Base-by-base conservation (phyloP, 306 rosid species). In the Corylus avellana region DNA sequence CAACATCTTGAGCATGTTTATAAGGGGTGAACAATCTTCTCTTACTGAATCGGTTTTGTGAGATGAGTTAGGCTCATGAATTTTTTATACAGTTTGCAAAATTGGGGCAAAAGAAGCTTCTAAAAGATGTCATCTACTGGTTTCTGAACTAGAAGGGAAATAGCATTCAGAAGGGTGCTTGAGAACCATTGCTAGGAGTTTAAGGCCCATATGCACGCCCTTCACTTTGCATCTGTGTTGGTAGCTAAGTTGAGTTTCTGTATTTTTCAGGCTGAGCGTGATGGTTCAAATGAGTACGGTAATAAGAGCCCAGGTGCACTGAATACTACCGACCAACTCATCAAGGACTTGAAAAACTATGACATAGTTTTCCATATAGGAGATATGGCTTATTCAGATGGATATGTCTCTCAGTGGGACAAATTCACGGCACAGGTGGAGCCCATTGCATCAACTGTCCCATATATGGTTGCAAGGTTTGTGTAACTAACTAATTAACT, bases 401-500 rank as follows among this genome's bases (percentile, higher is more conserved):
- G 98, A 67, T 95, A 95, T 84, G 78, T 95, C 81, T 91, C 98
- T 4, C 96, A 95, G 79, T 95, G 99, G 99, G 96, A 95, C 79
- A n/a, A n/a, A n/a, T n/a, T n/a, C n/a, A n/a, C n/a, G n/a, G n/a
- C n/a, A 62, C 98, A 93, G 82, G 98, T 95, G 75, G 94, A 93
- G 74, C 97, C 98, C 80, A 87, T 95, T 89, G 91, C 99, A 58
- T 93, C 99, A 14, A 77, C 74, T 39, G 86, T 87, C 37, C 98
- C 99, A 20, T 93, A 95, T 83, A 93, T 95, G 98, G 84, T 89
- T 88, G 99, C 88, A 77, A 95, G 99, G 99, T 92, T 82, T 77
- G 86, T 71, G 71, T 53, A 32, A 32, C 35, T n/a, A n/a, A n/a
- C n/a, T 32, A 32, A 32, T 3, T 32, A 16, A 37, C 76, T 64